Evolutionary conservation across 495 filamentous ascomycete genomes (phyloP).

Genomic region (Neurospora intermedia): DNA sequence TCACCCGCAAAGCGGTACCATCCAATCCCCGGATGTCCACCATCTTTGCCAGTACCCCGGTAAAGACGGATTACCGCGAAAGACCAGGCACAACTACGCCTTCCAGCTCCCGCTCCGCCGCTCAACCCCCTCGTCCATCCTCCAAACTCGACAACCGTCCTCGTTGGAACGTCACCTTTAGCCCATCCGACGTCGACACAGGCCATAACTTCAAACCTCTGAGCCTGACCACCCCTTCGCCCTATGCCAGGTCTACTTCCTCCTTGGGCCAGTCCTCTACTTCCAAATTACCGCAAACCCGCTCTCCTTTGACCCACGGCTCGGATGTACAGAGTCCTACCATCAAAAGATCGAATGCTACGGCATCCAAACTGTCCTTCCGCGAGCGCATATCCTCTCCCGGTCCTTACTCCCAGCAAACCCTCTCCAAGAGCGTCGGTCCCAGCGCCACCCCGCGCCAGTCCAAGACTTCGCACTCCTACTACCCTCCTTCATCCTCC

Average conservation of each 20-base stretch:
- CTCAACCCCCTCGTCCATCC: conserved; percentile 38
- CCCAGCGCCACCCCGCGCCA: background rate
- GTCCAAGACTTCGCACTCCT: background rate
- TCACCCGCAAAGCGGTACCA: conserved; percentile 27
- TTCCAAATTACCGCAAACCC: conserved; percentile 36
- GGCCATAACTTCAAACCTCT: conserved; percentile 62
- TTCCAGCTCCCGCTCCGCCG: conserved; percentile 34
- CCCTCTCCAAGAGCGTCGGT: conserved; percentile 11
- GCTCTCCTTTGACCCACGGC: conserved; percentile 30
- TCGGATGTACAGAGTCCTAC: conserved; percentile 16
- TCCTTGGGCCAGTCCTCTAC: conserved; percentile 26
- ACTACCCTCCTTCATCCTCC: background rate
- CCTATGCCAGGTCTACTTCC: conserved; percentile 43
- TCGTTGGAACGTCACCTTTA: conserved; percentile 69
- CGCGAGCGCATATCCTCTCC: conserved; percentile 38
- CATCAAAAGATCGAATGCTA: conserved; percentile 14
- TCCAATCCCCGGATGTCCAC: conserved; percentile 27
- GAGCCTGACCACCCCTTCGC: conserved; percentile 49
- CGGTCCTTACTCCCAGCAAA: conserved; percentile 21
- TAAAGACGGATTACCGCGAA: background rate
- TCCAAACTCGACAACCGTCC: conserved; percentile 49
- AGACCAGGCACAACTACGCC: conserved; percentile 22
- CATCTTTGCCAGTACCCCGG: conserved; percentile 1
- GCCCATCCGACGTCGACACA: conserved; percentile 54
- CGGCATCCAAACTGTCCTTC: conserved; percentile 32